These are phyloP conservation scores for Backusella mclennaniae DNA, from an alignment of 192 early-diverging fungal species.

Conservation along the genomic window DNA sequence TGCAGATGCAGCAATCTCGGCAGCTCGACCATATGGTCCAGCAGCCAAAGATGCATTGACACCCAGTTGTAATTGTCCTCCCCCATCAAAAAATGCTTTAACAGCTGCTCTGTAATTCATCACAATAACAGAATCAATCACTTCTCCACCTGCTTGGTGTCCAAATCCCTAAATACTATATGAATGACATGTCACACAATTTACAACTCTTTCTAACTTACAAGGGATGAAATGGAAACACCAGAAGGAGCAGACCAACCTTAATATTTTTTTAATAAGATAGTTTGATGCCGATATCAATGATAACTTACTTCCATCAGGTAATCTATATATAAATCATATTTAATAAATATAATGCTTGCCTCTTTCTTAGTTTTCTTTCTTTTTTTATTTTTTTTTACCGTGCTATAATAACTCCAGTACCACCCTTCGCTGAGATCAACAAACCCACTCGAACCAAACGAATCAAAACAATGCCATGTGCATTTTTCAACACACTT, in stretches of 20 bases:
- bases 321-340: neutral
- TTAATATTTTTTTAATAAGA: neutral
- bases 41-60: constrained; percentile 16
- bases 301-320: neutral
- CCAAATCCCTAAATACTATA: constrained; percentile 17
- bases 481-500: constrained; percentile 17
- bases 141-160: constrained; percentile 18
- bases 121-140: constrained; percentile 25
- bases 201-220: neutral
- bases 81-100: constrained; percentile 28
- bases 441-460: constrained; percentile 16
- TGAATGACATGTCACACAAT: neutral
- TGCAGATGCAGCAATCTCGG: constrained; percentile 16
- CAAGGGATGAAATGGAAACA: constrained; percentile 16
- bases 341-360: neutral
- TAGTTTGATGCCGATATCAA: too few species aligned
- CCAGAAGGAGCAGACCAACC: constrained; percentile 32
- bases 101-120: constrained; percentile 32
- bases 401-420: constrained; percentile 33
- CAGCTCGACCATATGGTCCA: constrained; percentile 20
- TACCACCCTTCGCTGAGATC: constrained; percentile 21
- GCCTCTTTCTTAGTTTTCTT: neutral
- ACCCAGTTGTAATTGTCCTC: constrained; percentile 31
- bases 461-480: constrained; percentile 27
- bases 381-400: neutral